Evolutionary conservation across 805 yeast species (phyloP).

Genomic region (Diddensiella caesifluorescens): DNA sequence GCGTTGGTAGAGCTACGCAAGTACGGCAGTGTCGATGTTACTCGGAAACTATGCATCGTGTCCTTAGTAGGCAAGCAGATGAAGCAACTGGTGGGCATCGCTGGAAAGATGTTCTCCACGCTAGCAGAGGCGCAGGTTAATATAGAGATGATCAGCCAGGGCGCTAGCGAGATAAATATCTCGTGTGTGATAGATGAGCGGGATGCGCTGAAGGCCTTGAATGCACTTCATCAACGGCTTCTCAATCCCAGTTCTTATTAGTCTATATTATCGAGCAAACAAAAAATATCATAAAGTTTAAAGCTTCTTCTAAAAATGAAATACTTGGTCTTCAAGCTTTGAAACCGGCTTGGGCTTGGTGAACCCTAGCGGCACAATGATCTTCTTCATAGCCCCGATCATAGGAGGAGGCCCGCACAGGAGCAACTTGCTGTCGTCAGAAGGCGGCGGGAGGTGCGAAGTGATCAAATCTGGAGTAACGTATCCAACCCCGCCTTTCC

Average conservation of each 20-base stretch:
- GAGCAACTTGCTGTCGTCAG: slow-evolving; percentile 59
- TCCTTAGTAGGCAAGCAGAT: slow-evolving; percentile 95
- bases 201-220: slow-evolving; percentile 80
- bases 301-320: slow-evolving; percentile 11
- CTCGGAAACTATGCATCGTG: slow-evolving; percentile 81
- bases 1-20: slow-evolving; percentile 75
- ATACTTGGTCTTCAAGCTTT: slow-evolving; percentile 54
- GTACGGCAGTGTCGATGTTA: slow-evolving; percentile 85
- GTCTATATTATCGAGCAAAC: not conserved
- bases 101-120: slow-evolving; percentile 93
- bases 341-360: slow-evolving; percentile 87
- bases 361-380: slow-evolving; percentile 66
- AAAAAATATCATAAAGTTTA: not conserved
- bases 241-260: slow-evolving; percentile 34
- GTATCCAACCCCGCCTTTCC: slow-evolving; percentile 84
- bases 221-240: slow-evolving; percentile 74
- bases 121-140: slow-evolving; percentile 87
- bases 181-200: slow-evolving; percentile 86
- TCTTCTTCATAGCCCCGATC: slow-evolving; percentile 79
- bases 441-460: slow-evolving; percentile 55
- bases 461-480: slow-evolving; percentile 69
- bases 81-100: slow-evolving; percentile 95
- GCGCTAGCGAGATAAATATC: slow-evolving; percentile 96
- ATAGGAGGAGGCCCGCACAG: slow-evolving; percentile 94
- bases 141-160: slow-evolving; percentile 97